Evolutionary conservation across 208 protist species (phyloP), one percentile per base, ranked within the genome.

Genomic region (Naegleria gruberi): DNA sequence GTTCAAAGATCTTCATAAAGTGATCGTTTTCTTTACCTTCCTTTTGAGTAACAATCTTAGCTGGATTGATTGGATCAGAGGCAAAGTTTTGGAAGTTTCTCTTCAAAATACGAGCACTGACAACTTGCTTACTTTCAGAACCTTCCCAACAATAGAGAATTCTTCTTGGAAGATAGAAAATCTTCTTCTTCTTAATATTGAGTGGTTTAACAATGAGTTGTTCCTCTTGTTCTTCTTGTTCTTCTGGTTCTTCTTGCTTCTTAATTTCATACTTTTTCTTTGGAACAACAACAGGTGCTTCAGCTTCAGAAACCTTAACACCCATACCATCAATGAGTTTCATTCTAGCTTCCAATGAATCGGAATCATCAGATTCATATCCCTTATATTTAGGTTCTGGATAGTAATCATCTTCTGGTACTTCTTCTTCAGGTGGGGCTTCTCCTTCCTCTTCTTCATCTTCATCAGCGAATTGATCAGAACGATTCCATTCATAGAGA

Each of bases 121-220:
- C 45, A 6, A 30, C 17, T 43, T 88, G 23, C 5, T 88, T 12
- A 65, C n/a, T 43, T 37, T 88, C 84, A 34, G 34, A 6, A 43
- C 84, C 84, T 65, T 88, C 84, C 84, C 84, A 88, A 42, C 84
- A 88, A 26, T 65, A 88, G 3, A 88, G 8, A 30, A 88, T 88
- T 65, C 37, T 88, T 65, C 84, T 51, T 23, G 30, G 8, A 26
- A 65, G 42, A 26, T 88, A 65, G 37, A 30, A 26, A 88, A 88
- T 88, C 26, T 65, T 51, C 26, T 65, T 47, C 19, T 88, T 88
- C 26, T 86, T 86, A 26, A 84, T 45, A n/a, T 41, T 45, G 12
- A 45, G 40, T 6, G 19, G 19, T 47, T 86, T 86, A 5, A 42
- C 41, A 37, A 86, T 26, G 5, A 47, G 42, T 47, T 41, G 82